Percentiles rank a stretch among this genome's conserved stretches.
These are phyloP conservation scores for Arthrobotrys conoides DNA, from an alignment of 2,329 filamentous ascomycete genomes.

Conservation along the genomic window DNA sequence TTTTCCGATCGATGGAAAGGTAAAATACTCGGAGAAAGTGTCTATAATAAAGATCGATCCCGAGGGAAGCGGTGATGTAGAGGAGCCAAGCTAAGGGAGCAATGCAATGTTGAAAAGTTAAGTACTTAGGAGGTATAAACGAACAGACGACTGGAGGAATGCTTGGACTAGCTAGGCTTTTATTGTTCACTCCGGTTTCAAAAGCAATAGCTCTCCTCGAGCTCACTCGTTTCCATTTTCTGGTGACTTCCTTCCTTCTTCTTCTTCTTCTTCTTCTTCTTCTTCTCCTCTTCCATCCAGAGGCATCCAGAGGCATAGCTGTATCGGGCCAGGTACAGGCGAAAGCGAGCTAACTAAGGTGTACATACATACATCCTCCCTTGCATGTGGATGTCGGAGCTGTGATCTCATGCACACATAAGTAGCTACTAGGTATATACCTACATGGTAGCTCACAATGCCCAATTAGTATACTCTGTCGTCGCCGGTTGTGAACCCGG, in stretches of 20 bases:
- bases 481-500: neutral
- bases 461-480: neutral
- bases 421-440: neutral
- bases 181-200: slow-evolving; percentile 44
- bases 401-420: slow-evolving; percentile 24
- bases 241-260: slow-evolving; percentile 42
- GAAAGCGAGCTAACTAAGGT: slow-evolving; percentile 3
- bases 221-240: slow-evolving; percentile 33
- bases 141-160: neutral
- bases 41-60: neutral
- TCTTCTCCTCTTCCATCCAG: neutral
- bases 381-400: slow-evolving; percentile 25
- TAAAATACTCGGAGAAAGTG: neutral
- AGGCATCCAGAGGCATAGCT: slow-evolving; percentile 22
- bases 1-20: slow-evolving; percentile 24
- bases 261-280: neutral
- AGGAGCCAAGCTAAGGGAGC: neutral
- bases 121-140: too few relatives aligned
- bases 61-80: neutral
- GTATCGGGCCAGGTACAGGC: slow-evolving; percentile 33
- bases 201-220: slow-evolving; percentile 31
- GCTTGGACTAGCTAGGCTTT: slow-evolving; percentile 1
- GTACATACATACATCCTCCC: neutral
- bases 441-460: neutral
- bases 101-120: too few relatives aligned